A percentile compares a stretch with the other conserved stretches of the same genome.
These are phyloP conservation scores for Corylus heterophylla DNA, from an alignment of 306 rosid species.

Conservation along the genomic window DNA sequence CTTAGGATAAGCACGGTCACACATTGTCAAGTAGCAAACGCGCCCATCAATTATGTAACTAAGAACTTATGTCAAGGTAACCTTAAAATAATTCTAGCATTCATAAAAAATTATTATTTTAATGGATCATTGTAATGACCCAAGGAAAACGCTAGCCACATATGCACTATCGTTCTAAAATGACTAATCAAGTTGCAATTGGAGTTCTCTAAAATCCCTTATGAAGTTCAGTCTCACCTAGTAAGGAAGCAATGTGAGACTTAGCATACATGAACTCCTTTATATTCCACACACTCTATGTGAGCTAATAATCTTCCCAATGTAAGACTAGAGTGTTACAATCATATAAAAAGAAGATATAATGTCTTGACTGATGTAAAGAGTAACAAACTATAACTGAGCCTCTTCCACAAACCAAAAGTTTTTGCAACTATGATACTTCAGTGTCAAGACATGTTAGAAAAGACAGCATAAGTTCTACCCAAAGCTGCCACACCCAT, in stretches of 20 bases:
- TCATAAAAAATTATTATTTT: background rate
- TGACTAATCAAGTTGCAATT: no score
- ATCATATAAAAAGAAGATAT: background rate
- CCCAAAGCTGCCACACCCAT: background rate
- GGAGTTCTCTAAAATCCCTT: no score
- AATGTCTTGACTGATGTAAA: background rate
- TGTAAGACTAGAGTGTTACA: no score
- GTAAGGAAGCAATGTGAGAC: no score
- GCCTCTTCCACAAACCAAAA: background rate
- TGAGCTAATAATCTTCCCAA: no score
- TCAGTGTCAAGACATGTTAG: no score
- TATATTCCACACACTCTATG: no score
- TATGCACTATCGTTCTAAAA: no score
- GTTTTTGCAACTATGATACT: background rate
- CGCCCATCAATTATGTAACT: slow-evolving; percentile 96
- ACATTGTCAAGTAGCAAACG: slow-evolving; percentile 98
- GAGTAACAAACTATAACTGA: background rate
- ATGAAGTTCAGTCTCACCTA: no score
- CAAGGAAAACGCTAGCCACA: no score
- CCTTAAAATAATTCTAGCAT: slow-evolving; percentile 13
- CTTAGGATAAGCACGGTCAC: slow-evolving; percentile 98
- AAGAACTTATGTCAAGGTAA: slow-evolving; percentile 57
- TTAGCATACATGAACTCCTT: no score
- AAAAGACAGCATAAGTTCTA: no score
- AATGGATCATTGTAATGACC: background rate